Evolutionary conservation across 2,329 filamentous ascomycete species (phyloP).

Genomic region (Cadophora sp.): DNA sequence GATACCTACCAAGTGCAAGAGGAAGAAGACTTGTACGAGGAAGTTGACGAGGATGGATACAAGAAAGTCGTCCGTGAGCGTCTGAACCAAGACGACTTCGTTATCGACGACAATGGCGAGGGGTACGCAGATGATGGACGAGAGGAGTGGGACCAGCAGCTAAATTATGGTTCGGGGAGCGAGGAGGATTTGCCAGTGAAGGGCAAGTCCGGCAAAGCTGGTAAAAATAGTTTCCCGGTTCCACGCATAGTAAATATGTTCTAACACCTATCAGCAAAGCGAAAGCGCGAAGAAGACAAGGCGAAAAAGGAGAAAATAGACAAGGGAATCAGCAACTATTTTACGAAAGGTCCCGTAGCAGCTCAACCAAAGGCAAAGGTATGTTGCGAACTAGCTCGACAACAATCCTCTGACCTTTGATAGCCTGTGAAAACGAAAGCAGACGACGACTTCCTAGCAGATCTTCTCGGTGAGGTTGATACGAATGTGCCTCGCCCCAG

Average conservation of each 20-base stretch:
- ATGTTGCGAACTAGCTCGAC: slow-evolving; percentile 31
- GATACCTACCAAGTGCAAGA: slow-evolving; percentile 88
- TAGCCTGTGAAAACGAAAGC: slow-evolving; percentile 82
- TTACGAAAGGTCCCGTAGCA: slow-evolving; percentile 75
- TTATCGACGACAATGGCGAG: slow-evolving; percentile 97
- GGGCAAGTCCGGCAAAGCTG: slow-evolving; percentile 56
- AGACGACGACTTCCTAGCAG: slow-evolving; percentile 86
- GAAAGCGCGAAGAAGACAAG: slow-evolving; percentile 86
- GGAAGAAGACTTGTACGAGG: slow-evolving; percentile 86
- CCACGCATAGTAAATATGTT: background rate
- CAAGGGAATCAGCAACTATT: slow-evolving; percentile 93
- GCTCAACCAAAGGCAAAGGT: slow-evolving; percentile 83
- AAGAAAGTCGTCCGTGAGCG: slow-evolving; percentile 92
- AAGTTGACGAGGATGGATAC: slow-evolving; percentile 96
- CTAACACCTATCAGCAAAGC: slow-evolving; percentile 66
- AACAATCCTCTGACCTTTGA: slow-evolving; percentile 34
- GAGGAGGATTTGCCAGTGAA: slow-evolving; percentile 65
- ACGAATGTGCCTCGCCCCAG: slow-evolving; percentile 70
- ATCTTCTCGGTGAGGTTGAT: slow-evolving; percentile 87
- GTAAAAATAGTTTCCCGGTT: slow-evolving; percentile 30
- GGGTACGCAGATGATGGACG: slow-evolving; percentile 96
- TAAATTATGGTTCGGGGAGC: slow-evolving; percentile 75
- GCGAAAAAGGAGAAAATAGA: slow-evolving; percentile 87
- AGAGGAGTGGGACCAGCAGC: slow-evolving; percentile 81
- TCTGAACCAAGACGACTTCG: slow-evolving; percentile 94